A percentile compares a stretch with the other conserved stretches of the same genome.
Evolutionary conservation across 345 rosid species (phyloP).

Genomic region (Fremontodendron californicum): DNA sequence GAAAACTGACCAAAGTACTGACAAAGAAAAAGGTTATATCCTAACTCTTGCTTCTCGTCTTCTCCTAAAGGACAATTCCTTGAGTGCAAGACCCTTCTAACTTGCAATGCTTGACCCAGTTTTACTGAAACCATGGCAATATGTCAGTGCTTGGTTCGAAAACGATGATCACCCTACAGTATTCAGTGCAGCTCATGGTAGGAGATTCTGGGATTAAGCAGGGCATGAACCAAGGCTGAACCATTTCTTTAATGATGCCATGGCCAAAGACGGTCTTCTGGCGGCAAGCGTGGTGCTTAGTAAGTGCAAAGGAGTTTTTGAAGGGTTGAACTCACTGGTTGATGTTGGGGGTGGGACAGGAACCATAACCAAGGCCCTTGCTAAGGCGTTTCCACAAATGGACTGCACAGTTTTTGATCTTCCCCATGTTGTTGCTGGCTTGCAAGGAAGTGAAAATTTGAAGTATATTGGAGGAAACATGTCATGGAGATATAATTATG

Average conservation of each 20-base stretch:
- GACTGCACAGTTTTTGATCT: constrained; percentile 19
- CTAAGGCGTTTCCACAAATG: constrained; percentile 10
- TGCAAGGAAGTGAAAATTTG: constrained; percentile 8
- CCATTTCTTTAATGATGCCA: constrained; percentile 9
- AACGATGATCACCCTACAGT: constrained; percentile 4
- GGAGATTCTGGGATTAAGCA: neutral
- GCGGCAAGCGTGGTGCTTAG: neutral
- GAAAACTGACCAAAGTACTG: neutral
- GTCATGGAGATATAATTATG: constrained; percentile 1
- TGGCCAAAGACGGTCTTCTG: constrained; percentile 27
- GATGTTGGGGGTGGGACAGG: constrained; percentile 30
- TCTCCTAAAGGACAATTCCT: constrained; percentile 21
- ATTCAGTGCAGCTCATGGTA: constrained; percentile 14
- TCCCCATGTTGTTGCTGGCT: constrained; percentile 16
- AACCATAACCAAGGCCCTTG: constrained; percentile 15
- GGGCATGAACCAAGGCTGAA: neutral
- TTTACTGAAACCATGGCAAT: constrained; percentile 6
- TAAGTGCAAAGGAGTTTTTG: constrained; percentile 11
- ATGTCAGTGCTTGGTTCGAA: constrained; percentile 30
- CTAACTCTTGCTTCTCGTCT: constrained; percentile 23
- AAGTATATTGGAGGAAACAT: constrained; percentile 19
- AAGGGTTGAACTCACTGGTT: constrained; percentile 20
- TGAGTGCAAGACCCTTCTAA: neutral
- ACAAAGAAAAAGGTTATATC: constrained; percentile 12
- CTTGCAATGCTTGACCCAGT: constrained; percentile 14